Conservation (phyloP, 106 monocot genomes). For the Vanilla planifolia region DNA sequence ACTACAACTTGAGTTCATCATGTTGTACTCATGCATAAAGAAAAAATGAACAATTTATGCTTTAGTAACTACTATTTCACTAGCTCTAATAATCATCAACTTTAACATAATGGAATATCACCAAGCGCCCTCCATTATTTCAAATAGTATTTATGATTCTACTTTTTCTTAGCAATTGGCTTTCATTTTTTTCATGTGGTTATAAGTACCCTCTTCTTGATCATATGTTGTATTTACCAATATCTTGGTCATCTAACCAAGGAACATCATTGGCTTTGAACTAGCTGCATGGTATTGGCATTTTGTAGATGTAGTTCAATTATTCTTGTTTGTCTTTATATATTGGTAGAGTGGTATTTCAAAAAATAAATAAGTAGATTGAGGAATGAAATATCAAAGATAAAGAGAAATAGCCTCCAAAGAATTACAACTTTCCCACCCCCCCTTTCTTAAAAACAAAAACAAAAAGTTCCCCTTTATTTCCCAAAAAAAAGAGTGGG, state of each 20-base stretch:
- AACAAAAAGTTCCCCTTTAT: too few species aligned
- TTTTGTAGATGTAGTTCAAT: conserved; percentile 6
- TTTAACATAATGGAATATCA: conserved; percentile 17
- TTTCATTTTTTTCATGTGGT: conserved; percentile 26
- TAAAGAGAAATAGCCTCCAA: conserved; percentile 1
- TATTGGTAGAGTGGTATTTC: conserved; percentile 15
- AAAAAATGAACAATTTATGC: background rate
- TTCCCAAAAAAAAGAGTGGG: too few species aligned
- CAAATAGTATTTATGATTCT: conserved; percentile 11
- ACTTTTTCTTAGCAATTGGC: conserved; percentile 15
- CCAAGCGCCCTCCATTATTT: conserved; percentile 15
- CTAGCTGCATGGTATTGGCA: conserved; percentile 13
- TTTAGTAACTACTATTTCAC: conserved; percentile 2
- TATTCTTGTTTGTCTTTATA: conserved; percentile 12
- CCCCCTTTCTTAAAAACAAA: too few species aligned
- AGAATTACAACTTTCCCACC: conserved; percentile 3
- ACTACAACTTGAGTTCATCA: conserved; percentile 3
- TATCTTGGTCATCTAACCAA: conserved; percentile 8
- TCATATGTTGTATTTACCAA: conserved; percentile 4
- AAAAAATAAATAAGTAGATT: conserved; percentile 13
- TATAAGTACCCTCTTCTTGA: conserved; percentile 25
- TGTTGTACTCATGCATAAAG: conserved; percentile 3
- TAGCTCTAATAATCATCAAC: background rate
- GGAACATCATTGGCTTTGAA: conserved; percentile 17
- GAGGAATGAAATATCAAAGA: conserved; percentile 9